Evolutionary conservation across 2,329 filamentous ascomycete species (phyloP).

Genomic region (Colletotrichum sp.): DNA sequence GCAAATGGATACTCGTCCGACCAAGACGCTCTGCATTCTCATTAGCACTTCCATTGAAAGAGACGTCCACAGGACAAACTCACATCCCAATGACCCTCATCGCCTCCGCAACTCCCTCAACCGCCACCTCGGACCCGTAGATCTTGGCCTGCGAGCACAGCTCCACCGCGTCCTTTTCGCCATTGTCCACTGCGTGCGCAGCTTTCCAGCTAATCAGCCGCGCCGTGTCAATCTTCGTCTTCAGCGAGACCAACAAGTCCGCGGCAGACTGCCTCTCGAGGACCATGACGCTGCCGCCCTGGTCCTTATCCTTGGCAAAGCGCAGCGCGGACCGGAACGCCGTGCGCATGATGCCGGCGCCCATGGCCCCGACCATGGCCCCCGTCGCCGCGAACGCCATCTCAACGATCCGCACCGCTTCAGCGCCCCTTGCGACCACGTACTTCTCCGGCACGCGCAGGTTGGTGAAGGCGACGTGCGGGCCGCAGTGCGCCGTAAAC

Average conservation of each 20-base stretch:
- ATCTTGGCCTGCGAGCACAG: conserved; percentile 56
- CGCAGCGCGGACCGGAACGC: conserved; percentile 56
- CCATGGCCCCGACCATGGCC: conserved; percentile 59
- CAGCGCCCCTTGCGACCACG: conserved; percentile 45
- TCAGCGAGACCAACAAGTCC: conserved; percentile 56
- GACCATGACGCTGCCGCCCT: conserved; percentile 49
- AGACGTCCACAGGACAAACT: conserved; percentile 5
- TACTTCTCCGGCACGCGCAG: conserved; percentile 53
- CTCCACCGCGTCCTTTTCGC: conserved; percentile 46
- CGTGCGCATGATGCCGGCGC: conserved; percentile 56
- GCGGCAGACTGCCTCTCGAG: conserved; percentile 55
- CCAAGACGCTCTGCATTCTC: neutral
- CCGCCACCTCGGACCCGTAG: conserved; percentile 53
- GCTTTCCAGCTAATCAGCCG: conserved; percentile 59
- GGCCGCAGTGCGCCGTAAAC: conserved; percentile 52
- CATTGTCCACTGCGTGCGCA: conserved; percentile 45
- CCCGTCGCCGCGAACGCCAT: conserved; percentile 48
- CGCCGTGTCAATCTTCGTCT: conserved; percentile 56
- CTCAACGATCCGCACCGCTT: conserved; percentile 46
- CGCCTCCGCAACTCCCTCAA: conserved; percentile 51
- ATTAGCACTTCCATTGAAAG: neutral
- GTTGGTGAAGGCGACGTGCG: conserved; percentile 52
- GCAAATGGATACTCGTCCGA: neutral
- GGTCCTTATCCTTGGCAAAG: conserved; percentile 52
- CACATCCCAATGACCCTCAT: conserved; percentile 58